Conservation (phyloP, 495 filamentous ascomycete species). For the Halenospora varia region DNA sequence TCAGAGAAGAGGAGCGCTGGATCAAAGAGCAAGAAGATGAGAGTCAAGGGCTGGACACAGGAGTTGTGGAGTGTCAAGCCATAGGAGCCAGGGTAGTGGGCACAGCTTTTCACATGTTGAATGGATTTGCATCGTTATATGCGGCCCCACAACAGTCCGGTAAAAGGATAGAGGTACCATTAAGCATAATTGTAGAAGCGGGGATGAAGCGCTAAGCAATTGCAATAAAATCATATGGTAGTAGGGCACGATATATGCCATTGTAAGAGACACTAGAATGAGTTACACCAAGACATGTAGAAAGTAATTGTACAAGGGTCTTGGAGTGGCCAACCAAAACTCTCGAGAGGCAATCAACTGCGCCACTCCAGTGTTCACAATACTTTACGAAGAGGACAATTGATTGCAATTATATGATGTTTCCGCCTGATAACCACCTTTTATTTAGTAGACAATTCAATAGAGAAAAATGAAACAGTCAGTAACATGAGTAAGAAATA, state of each 20-base stretch:
- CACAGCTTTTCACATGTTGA: too few species aligned
- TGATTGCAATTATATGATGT: not conserved
- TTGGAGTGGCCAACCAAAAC: slow-evolving; percentile 1
- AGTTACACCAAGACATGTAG: slow-evolving; percentile 7
- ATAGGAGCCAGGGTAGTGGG: too few species aligned
- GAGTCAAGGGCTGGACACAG: slow-evolving; percentile 47
- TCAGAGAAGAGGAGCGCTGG: slow-evolving; percentile 39
- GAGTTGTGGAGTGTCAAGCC: slow-evolving; percentile 41
- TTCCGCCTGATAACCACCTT: too few species aligned
- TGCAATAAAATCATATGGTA: too few species aligned
- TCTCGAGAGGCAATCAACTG: not conserved
- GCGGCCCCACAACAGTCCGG: too few species aligned
- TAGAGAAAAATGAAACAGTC: not conserved
- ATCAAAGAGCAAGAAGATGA: slow-evolving; percentile 48
- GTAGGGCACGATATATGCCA: too few species aligned
- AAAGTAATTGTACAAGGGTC: not conserved
- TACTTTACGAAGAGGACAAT: not conserved
- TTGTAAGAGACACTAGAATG: not conserved
- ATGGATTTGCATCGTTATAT: not conserved
- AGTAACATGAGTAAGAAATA: not conserved
- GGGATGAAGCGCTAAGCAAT: not conserved
- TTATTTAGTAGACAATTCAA: too few species aligned
- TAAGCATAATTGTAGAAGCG: not conserved
- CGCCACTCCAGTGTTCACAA: slow-evolving; percentile 1
- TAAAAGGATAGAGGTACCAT: not conserved